Evolutionary conservation across 306 rosid species (phyloP).

Genomic region (Prosopis cineraria): DNA sequence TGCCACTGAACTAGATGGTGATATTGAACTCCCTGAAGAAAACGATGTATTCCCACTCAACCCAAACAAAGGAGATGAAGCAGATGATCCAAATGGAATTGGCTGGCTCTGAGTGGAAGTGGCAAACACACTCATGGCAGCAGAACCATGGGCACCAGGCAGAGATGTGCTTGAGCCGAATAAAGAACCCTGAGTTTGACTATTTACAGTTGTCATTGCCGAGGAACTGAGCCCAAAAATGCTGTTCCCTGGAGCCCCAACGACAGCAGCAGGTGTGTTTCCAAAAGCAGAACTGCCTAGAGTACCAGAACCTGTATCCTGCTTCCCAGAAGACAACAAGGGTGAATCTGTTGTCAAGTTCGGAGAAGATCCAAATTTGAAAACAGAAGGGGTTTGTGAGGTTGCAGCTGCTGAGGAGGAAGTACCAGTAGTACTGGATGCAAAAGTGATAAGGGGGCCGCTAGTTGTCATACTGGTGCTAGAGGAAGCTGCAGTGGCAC

Average conservation of each 20-base stretch:
- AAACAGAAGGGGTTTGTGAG: slow-evolving; percentile 47
- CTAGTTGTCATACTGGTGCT: slow-evolving; percentile 36
- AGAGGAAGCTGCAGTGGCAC: slow-evolving; percentile 28
- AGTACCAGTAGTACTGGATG: slow-evolving; percentile 30
- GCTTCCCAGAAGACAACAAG: slow-evolving; percentile 42
- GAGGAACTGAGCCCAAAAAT: slow-evolving; percentile 60
- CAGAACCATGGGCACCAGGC: slow-evolving; percentile 42
- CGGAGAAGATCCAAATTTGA: slow-evolving; percentile 48
- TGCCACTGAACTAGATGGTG: slow-evolving; percentile 52
- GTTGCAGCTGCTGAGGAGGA: slow-evolving; percentile 38
- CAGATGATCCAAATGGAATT: slow-evolving; percentile 55
- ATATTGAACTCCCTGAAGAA: slow-evolving; percentile 60
- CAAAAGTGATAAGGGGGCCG: slow-evolving; percentile 35
- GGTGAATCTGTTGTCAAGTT: slow-evolving; percentile 40
- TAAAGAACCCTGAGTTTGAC: slow-evolving; percentile 46
- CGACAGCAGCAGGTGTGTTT: slow-evolving; percentile 44
- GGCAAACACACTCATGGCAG: slow-evolving; percentile 49
- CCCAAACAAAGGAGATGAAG: slow-evolving; percentile 50
- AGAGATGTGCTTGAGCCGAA: slow-evolving; percentile 37
- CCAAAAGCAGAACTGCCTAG: slow-evolving; percentile 43
- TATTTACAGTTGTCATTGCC: slow-evolving; percentile 46
- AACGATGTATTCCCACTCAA: slow-evolving; percentile 49
- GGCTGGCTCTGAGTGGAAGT: slow-evolving; percentile 57
- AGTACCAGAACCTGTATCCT: slow-evolving; percentile 48
- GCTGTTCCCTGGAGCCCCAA: slow-evolving; percentile 46